A percentile compares a stretch with the other conserved stretches of the same genome.
Evolutionary conservation across 768 basidiomycete species (phyloP).

Genomic region (Tulasnella sp.): DNA sequence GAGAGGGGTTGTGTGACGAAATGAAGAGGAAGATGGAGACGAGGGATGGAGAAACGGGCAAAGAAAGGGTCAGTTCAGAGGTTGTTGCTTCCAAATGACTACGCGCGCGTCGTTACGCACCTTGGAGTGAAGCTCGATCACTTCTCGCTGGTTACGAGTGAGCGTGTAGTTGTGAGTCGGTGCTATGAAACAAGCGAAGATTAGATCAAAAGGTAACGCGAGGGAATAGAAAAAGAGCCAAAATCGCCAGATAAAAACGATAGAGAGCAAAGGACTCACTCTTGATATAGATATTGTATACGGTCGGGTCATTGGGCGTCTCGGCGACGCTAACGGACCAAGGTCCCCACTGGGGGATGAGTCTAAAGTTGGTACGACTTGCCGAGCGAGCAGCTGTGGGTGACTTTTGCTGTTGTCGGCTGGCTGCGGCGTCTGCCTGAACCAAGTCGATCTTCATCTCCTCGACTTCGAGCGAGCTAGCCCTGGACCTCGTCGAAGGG

Average conservation of each 20-base stretch:
- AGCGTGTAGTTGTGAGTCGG: slow-evolving; percentile 85
- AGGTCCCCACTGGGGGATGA: slow-evolving; percentile 49
- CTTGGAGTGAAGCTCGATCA: slow-evolving; percentile 71
- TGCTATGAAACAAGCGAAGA: slow-evolving; percentile 34
- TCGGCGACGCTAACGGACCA: slow-evolving; percentile 87
- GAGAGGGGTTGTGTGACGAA: not conserved
- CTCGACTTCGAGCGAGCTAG: slow-evolving; percentile 2
- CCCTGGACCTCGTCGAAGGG: not conserved
- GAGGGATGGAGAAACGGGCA: not conserved
- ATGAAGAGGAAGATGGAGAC: not conserved
- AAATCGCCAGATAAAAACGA: slow-evolving; percentile 21
- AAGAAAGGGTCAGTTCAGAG: not conserved
- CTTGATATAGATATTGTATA: slow-evolving; percentile 81
- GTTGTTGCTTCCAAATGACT: not conserved
- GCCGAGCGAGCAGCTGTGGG: not conserved
- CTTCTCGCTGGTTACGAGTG: slow-evolving; percentile 61
- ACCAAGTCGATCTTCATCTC: slow-evolving; percentile 16
- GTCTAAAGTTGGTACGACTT: not conserved
- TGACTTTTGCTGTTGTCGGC: not conserved
- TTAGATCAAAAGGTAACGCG: not conserved
- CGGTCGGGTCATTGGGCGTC: slow-evolving; percentile 58
- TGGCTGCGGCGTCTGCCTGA: not conserved
- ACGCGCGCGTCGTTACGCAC: slow-evolving; percentile 11
- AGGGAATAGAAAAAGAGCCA: slow-evolving; percentile 15
- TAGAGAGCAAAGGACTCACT: slow-evolving; percentile 41